These are phyloP conservation scores for Termitomyces sp. DNA, from an alignment of 768 basidiomycete species.

Conservation along the genomic window DNA sequence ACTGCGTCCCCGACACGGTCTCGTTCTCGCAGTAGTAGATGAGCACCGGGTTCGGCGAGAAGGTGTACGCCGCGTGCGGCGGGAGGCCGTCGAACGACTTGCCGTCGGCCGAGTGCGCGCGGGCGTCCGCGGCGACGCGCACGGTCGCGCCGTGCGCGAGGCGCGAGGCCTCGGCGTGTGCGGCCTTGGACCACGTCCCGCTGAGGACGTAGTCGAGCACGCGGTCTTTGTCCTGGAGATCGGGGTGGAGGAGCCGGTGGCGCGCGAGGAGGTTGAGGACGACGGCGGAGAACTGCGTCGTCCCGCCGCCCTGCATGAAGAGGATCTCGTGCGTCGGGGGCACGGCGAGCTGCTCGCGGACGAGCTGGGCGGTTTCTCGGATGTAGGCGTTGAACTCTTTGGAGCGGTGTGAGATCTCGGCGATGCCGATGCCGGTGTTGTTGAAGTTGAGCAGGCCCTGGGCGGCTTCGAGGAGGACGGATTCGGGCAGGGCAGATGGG, in stretches of 20 bases:
- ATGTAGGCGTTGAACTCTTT: slow-evolving; percentile 80
- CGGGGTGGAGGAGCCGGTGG: slow-evolving; percentile 72
- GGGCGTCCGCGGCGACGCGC: slow-evolving; percentile 70
- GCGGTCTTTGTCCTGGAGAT: slow-evolving; percentile 49
- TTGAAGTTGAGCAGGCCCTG: slow-evolving; percentile 87
- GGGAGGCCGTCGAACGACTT: slow-evolving; percentile 83
- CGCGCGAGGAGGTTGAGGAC: slow-evolving; percentile 89
- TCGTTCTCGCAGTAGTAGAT: slow-evolving; percentile 99
- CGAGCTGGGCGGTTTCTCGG: slow-evolving; percentile 54
- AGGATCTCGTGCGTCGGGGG: slow-evolving; percentile 83
- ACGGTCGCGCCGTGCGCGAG: slow-evolving; percentile 54
- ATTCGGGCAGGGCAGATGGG: slow-evolving; percentile 86
- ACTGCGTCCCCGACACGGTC: slow-evolving; percentile 95
- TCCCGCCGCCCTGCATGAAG: slow-evolving; percentile 94
- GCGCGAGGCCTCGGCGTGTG: slow-evolving; percentile 75
- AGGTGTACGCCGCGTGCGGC: slow-evolving; percentile 63
- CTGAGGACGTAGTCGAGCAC: slow-evolving; percentile 87
- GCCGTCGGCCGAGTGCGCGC: slow-evolving; percentile 56
- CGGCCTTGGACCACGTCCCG: slow-evolving; percentile 90
- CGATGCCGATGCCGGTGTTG: slow-evolving; percentile 90
- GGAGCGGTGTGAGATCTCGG: slow-evolving; percentile 95
- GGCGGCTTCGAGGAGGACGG: slow-evolving; percentile 80
- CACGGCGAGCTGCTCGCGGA: slow-evolving; percentile 75
- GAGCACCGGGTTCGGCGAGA: slow-evolving; percentile 79
- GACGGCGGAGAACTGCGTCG: slow-evolving; percentile 87